Conservation (phyloP, 1,284 basidiomycete species). For the Schizopora paradoxa region DNA sequence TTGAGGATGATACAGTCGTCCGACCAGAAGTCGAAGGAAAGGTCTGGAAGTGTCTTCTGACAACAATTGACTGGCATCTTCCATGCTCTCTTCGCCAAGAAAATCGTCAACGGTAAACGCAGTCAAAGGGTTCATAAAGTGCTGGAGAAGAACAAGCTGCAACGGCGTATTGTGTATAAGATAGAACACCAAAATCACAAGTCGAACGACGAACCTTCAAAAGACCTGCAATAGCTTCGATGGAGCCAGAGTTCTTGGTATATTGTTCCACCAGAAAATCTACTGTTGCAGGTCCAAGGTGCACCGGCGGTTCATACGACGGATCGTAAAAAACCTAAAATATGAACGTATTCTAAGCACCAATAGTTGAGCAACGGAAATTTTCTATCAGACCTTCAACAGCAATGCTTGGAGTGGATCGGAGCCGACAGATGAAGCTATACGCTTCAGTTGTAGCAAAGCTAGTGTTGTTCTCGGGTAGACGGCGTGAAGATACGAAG, state of each 20-base stretch:
- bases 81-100: slow-evolving; percentile 17
- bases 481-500: slow-evolving; percentile 51
- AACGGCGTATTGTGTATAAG: background rate
- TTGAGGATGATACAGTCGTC: slow-evolving; percentile 28
- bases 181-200: background rate
- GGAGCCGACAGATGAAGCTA: slow-evolving; percentile 42
- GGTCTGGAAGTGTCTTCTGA: slow-evolving; percentile 25
- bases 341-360: background rate
- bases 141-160: slow-evolving; percentile 60
- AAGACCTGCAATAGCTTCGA: slow-evolving; percentile 50
- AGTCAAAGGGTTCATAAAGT: slow-evolving; percentile 58
- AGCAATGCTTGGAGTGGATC: slow-evolving; percentile 47
- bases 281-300: slow-evolving; percentile 53
- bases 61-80: slow-evolving; percentile 23
- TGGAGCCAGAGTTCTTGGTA: slow-evolving; percentile 45
- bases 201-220: slow-evolving; percentile 54
- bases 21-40: slow-evolving; percentile 40
- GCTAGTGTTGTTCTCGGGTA: slow-evolving; percentile 55
- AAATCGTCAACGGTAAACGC: slow-evolving; percentile 35
- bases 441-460: slow-evolving; percentile 47
- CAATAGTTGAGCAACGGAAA: background rate
- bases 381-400: slow-evolving; percentile 34
- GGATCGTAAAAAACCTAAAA: slow-evolving; percentile 59
- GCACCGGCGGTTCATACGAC: slow-evolving; percentile 51
- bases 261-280: slow-evolving; percentile 53